These are phyloP conservation scores for Russula brevipes DNA, from an alignment of 768 basidiomycete genomes.

Conservation along the genomic window DNA sequence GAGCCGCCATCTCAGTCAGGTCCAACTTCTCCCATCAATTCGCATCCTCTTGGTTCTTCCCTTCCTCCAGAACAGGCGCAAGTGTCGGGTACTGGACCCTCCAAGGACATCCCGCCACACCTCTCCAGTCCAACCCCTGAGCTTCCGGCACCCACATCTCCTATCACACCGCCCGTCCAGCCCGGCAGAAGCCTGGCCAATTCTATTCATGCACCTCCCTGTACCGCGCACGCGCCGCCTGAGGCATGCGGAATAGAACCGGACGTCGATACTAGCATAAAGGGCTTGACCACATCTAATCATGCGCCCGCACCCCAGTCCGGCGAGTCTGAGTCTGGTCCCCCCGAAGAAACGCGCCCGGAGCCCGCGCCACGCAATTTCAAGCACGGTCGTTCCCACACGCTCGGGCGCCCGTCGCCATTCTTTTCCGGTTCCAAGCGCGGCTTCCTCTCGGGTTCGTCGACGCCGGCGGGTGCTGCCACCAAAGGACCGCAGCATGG, in stretches of 20 bases:
- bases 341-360: not conserved
- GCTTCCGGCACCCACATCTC: not conserved
- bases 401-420: constrained; percentile 41
- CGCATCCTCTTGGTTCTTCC: not conserved
- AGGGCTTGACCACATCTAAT: constrained; percentile 48
- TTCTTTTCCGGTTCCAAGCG: constrained; percentile 16
- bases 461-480: constrained; percentile 38
- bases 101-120: not conserved
- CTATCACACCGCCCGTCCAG: constrained; percentile 1
- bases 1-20: not conserved
- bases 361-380: constrained; percentile 35
- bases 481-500: constrained; percentile 36
- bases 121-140: not conserved
- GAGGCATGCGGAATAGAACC: not conserved
- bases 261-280: constrained; percentile 8
- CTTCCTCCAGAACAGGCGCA: not conserved
- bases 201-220: constrained; percentile 3
- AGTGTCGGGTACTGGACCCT: not conserved
- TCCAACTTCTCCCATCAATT: not conserved
- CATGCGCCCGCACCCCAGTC: constrained; percentile 52
- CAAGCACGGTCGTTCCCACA: constrained; percentile 53
- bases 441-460: constrained; percentile 33
- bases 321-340: not conserved
- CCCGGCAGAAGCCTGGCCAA: not conserved
- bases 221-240: not conserved